Evolutionary conservation across 257 asterid genomes (phyloP), one percentile per base, ranked within the genome.

Genomic region (Avicennia marina): DNA sequence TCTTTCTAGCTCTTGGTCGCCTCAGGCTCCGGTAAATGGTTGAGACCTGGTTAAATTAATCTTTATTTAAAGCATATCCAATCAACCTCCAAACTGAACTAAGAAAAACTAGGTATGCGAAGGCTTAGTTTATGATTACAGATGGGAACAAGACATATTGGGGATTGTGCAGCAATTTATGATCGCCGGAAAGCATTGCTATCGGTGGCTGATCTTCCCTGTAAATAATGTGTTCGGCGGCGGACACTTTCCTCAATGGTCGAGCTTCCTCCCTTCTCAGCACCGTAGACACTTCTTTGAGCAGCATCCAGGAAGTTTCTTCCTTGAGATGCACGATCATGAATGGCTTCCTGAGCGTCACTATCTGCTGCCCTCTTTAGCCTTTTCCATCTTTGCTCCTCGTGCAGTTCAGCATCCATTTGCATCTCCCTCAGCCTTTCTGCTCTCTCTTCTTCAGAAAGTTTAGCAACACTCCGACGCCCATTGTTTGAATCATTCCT

Each of bases 191-290:
- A 93, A 58, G 96, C 98, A 66, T 93, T 86, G 67, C 83, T 70
- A 16, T 86, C 97, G 11, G 75, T 57, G 42, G 78, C 84, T 22
- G 81, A 77, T 60, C 79, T 74, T 40, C 91, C 81, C 78, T 93
- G 98, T 21, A 63, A 74, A 76, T 84, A 89, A 72, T 93, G 87
- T 1, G 85, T 76, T 41, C 98, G 64, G 7, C 98, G 94, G 5
- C 96, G 87, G 54, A 93, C 96, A 47, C 97, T 93, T 78, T 93
- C 98, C 80, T 93, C 97, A 49, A 93, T 82, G 32, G 98, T 89
- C 22, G 94, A 71, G 72, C 94, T 78, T 56, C 98, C 96, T 48
- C 95, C 98, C 71, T 82, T 89, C 56, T 85, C 94, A 53, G 97
- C 86, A 29, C 98, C 98, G 27, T 85, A 91, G 13, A 88, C 68